Conservation (phyloP, 768 basidiomycete species). For the Leccinellum luteum region DNA sequence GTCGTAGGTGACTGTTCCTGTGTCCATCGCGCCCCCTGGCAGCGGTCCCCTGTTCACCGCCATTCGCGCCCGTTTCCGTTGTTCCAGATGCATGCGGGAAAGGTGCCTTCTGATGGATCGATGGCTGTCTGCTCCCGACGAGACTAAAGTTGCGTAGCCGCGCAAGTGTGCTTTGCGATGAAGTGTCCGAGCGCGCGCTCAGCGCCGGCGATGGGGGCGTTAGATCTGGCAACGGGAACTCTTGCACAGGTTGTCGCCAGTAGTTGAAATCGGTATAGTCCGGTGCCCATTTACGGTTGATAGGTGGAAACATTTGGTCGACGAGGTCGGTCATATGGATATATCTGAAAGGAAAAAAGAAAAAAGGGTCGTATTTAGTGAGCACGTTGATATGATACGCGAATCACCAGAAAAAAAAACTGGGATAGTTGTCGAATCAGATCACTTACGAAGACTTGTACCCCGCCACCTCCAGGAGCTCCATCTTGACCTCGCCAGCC, state of each 20-base stretch:
- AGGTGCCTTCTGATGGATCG: constrained; percentile 25
- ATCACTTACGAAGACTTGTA: constrained; percentile 87
- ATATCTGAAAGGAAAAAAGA: constrained; percentile 51
- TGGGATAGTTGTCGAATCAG: background rate
- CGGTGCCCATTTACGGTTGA: constrained; percentile 81
- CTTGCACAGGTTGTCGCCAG: constrained; percentile 82
- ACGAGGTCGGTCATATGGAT: constrained; percentile 99
- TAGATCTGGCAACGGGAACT: constrained; percentile 76
- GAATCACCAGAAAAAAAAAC: background rate
- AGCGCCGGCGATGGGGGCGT: constrained; percentile 90
- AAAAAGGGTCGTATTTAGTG: background rate
- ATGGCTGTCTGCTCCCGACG: constrained; percentile 45
- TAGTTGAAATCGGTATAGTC: constrained; percentile 98
- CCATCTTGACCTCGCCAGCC: constrained; percentile 93
- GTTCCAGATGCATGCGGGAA: constrained; percentile 25
- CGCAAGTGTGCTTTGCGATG: constrained; percentile 67
- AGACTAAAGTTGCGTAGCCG: constrained; percentile 78
- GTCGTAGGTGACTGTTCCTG: constrained; percentile 50
- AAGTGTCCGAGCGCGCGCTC: constrained; percentile 89
- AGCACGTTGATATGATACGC: background rate
- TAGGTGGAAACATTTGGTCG: constrained; percentile 98
- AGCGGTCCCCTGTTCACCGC: background rate
- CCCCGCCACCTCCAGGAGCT: constrained; percentile 92
- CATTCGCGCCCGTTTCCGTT: background rate
- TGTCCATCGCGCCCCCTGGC: constrained; percentile 6